A percentile compares a stretch with the other conserved stretches of the same genome.
Conservation (phyloP, 352 stramenopile genomes). For the Pythium scleroteichum region DNA sequence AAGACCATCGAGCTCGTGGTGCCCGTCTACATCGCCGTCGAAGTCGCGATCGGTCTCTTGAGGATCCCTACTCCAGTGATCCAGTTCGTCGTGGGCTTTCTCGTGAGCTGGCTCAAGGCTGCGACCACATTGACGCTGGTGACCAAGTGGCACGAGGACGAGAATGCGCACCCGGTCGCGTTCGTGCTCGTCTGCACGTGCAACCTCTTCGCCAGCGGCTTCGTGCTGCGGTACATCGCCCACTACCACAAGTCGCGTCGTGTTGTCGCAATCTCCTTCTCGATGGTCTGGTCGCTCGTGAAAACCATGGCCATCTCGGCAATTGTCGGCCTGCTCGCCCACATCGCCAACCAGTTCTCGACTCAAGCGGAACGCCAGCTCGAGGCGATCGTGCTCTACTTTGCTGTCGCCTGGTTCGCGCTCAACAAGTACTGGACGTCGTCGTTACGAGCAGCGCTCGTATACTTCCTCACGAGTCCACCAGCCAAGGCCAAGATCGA, state of each 20-base stretch:
- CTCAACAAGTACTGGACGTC: slow-evolving; percentile 77
- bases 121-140: slow-evolving; percentile 70
- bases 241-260: slow-evolving; percentile 45
- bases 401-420: slow-evolving; percentile 66
- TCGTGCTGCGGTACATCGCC: slow-evolving; percentile 55
- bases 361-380: slow-evolving; percentile 45
- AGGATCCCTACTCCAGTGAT: slow-evolving; percentile 44
- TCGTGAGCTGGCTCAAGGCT: slow-evolving; percentile 75
- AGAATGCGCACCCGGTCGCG: slow-evolving; percentile 47
- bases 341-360: slow-evolving; percentile 62
- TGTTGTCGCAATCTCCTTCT: slow-evolving; percentile 39
- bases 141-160: slow-evolving; percentile 51
- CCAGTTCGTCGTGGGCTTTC: slow-evolving; percentile 51
- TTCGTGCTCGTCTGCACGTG: slow-evolving; percentile 65
- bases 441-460: slow-evolving; percentile 39
- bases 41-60: slow-evolving; percentile 41
- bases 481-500: not conserved
- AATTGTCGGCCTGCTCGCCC: slow-evolving; percentile 50
- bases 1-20: slow-evolving; percentile 61
- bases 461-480: slow-evolving; percentile 12
- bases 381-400: slow-evolving; percentile 59
- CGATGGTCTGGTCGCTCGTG: slow-evolving; percentile 42
- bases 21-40: slow-evolving; percentile 55
- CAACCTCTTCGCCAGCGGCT: slow-evolving; percentile 70
- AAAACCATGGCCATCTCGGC: slow-evolving; percentile 45